phyloP scores from a whole-genome alignment of 2,329 filamentous ascomycete genomes.

The Curvularia verruculosa region DNA sequence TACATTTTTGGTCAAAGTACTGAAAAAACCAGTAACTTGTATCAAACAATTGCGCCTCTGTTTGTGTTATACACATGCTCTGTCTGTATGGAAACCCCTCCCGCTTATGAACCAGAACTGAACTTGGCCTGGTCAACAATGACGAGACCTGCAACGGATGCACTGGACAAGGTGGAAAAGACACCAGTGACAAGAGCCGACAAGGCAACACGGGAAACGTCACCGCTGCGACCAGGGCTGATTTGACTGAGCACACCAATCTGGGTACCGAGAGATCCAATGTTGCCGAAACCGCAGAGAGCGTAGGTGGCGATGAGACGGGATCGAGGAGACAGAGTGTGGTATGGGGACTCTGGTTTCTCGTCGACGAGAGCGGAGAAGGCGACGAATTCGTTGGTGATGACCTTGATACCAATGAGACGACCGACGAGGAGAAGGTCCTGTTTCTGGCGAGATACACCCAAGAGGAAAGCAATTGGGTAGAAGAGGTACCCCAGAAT shows the following conservation, averaged over 20 bases:
- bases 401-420: conserved; percentile 83
- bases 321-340: conserved; percentile 69
- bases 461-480: conserved; percentile 79
- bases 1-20: conserved; percentile 23
- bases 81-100: neutral
- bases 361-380: conserved; percentile 62
- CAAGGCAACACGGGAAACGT: conserved; percentile 76
- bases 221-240: conserved; percentile 73
- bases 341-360: conserved; percentile 58
- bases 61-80: conserved; percentile 1
- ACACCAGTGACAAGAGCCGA: conserved; percentile 80
- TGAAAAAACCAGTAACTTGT: conserved; percentile 7
- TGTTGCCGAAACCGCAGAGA: conserved; percentile 77
- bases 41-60: conserved; percentile 5
- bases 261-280: conserved; percentile 85
- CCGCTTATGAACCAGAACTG: conserved; percentile 30
- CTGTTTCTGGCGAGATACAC: conserved; percentile 67
- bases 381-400: conserved; percentile 84
- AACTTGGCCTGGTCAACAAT: conserved; percentile 47
- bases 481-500: conserved; percentile 80
- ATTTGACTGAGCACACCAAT: conserved; percentile 87
- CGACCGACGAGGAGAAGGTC: conserved; percentile 73
- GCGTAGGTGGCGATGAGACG: conserved; percentile 85
- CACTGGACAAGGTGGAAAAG: conserved; percentile 78
- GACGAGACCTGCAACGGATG: conserved; percentile 64